Conservation (phyloP, 345 rosid genomes). For the Syzygium jambos region DNA sequence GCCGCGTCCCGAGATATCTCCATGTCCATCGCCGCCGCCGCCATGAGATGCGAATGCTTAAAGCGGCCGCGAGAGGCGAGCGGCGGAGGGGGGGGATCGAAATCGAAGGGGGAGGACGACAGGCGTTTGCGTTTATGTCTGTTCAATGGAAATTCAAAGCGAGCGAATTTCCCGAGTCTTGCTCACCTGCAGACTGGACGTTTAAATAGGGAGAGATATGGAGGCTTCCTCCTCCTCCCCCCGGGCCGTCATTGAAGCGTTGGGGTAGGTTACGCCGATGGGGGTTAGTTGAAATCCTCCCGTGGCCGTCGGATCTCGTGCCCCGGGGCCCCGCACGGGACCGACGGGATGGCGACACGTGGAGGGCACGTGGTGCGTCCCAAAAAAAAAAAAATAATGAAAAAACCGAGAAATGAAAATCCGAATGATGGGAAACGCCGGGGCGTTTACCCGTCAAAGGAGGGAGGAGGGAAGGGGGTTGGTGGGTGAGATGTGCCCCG, state of each 20-base stretch:
- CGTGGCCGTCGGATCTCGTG: constrained; percentile 20
- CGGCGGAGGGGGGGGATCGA: no score
- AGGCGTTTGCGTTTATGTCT: background rate
- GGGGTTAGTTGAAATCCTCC: constrained; percentile 23
- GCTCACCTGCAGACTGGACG: background rate
- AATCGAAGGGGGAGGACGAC: background rate
- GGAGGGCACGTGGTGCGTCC: background rate
- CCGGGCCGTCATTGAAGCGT: background rate
- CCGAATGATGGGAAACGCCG: background rate
- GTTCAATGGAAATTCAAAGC: constrained; percentile 10
- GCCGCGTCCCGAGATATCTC: background rate
- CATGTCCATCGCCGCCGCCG: background rate
- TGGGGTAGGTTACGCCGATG: constrained; percentile 27
- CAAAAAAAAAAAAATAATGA: background rate
- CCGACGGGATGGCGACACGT: constrained; percentile 10
- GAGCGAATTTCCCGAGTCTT: constrained; percentile 24
- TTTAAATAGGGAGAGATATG: constrained; percentile 27
- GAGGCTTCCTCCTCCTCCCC: background rate
- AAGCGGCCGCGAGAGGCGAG: background rate
- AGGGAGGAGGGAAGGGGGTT: background rate
- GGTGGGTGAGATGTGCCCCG: background rate
- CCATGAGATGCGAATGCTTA: background rate
- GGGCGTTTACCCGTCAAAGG: background rate
- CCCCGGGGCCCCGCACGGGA: background rate
- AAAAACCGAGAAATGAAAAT: background rate